Percentiles rank a stretch among this genome's conserved stretches.
These are phyloP conservation scores for Rhynchospora breviuscula DNA, from an alignment of 176 grass and related monocot genomes.

Conservation along the genomic window DNA sequence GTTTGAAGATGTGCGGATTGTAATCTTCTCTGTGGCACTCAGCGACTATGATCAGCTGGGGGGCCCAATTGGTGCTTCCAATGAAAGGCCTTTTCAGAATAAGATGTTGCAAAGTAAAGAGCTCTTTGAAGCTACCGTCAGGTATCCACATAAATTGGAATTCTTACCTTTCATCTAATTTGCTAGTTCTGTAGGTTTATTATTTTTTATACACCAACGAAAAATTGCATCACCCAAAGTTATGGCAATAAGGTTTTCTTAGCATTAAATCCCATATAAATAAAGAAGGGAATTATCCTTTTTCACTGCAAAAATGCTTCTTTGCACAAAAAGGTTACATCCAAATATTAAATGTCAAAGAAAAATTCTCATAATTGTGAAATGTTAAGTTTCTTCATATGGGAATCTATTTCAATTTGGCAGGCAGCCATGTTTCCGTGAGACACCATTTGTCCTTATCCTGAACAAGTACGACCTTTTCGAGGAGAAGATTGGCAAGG, in stretches of 20 bases:
- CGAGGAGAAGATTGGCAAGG: slow-evolving; percentile 63
- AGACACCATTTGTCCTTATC: slow-evolving; percentile 79
- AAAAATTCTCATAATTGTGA: too few species aligned
- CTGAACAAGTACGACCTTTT: slow-evolving; percentile 96
- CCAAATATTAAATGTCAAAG: neutral
- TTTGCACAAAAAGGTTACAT: neutral
- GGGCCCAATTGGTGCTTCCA: slow-evolving; percentile 22
- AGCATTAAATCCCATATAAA: neutral
- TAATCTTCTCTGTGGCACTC: slow-evolving; percentile 79
- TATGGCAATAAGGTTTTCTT: neutral
- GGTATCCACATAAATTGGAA: slow-evolving; percentile 28
- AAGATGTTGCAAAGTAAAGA: slow-evolving; percentile 93
- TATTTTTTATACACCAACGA: slow-evolving; percentile 4
- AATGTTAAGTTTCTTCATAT: neutral
- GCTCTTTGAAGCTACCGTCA: slow-evolving; percentile 84
- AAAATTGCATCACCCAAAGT: neutral
- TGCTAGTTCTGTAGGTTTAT: neutral
- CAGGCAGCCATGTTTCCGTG: slow-evolving; percentile 73
- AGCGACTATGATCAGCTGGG: slow-evolving; percentile 73
- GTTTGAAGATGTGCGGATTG: slow-evolving; percentile 88
- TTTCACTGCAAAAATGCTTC: neutral
- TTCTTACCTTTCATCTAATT: neutral
- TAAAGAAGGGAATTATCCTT: neutral
- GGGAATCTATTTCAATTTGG: neutral
- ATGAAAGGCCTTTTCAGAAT: slow-evolving; percentile 40